Conservation (phyloP, 1,284 basidiomycete species). For the Agaricales sp. region DNA sequence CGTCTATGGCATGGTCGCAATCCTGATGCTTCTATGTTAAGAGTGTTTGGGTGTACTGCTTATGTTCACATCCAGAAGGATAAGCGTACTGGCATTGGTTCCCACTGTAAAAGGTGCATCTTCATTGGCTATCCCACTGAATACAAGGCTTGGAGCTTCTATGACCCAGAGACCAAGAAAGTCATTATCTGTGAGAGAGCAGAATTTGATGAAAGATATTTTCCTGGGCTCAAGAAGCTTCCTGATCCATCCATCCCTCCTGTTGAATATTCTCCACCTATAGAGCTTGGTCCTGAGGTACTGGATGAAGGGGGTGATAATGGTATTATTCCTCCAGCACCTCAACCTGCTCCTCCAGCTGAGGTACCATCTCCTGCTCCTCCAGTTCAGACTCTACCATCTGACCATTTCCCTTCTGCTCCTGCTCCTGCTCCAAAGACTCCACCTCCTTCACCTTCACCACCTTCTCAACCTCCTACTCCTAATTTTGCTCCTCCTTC, state of each 20-base stretch:
- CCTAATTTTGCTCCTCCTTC: too few species aligned
- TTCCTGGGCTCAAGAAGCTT: slow-evolving; percentile 10
- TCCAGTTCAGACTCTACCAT: slow-evolving; percentile 6
- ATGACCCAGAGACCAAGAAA: slow-evolving; percentile 14
- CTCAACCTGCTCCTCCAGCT: slow-evolving; percentile 4
- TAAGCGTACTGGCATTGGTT: slow-evolving; percentile 12
- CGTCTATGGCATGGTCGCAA: slow-evolving; percentile 9
- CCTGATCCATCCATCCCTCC: slow-evolving; percentile 3
- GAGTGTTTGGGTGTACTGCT: slow-evolving; percentile 17
- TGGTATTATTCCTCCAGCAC: slow-evolving; percentile 1
- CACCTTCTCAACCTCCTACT: too few species aligned
- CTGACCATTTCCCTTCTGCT: slow-evolving; percentile 4
- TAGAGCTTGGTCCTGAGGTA: not conserved
- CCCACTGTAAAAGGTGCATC: slow-evolving; percentile 19
- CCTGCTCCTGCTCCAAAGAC: not conserved
- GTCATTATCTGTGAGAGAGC: slow-evolving; percentile 16
- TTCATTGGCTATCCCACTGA: slow-evolving; percentile 23
- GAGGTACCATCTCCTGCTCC: not conserved
- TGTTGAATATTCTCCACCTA: slow-evolving; percentile 3
- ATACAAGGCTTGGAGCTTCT: slow-evolving; percentile 21
- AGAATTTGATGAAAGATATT: slow-evolving; percentile 18
- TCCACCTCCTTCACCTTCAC: not conserved
- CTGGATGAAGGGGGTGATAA: slow-evolving; percentile 7
- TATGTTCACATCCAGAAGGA: slow-evolving; percentile 19
- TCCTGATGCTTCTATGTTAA: slow-evolving; percentile 14